Percentiles rank a stretch among this genome's conserved stretches.
phyloP scores from a whole-genome alignment of 2,329 filamentous ascomycete genomes.

The Aureobasidium sp. region DNA sequence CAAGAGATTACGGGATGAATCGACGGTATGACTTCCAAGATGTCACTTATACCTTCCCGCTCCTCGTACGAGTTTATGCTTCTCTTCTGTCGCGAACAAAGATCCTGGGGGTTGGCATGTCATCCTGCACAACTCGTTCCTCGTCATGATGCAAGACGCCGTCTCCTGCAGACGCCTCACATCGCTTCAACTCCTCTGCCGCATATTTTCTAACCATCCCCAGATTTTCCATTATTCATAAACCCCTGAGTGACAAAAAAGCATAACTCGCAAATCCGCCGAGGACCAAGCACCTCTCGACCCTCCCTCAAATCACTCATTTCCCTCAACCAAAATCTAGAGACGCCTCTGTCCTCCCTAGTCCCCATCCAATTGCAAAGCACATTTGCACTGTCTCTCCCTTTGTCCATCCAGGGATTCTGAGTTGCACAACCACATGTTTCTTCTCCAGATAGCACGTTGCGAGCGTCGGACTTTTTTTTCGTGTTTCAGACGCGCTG shows the following conservation, averaged over 20 bases:
- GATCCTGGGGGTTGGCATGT: background rate
- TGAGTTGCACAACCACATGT: background rate
- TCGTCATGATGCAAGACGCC: background rate
- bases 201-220: background rate
- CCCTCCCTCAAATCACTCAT: conserved; percentile 2
- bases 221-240: conserved; percentile 9
- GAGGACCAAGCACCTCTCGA: background rate
- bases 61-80: background rate
- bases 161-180: background rate
- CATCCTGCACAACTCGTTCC: background rate
- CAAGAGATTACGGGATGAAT: background rate
- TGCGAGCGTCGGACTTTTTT: background rate
- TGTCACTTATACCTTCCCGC: background rate
- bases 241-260: conserved; percentile 11
- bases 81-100: background rate
- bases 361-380: background rate
- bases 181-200: background rate
- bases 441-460: background rate
- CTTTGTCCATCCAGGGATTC: background rate
- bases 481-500: background rate
- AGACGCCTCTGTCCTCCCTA: conserved; percentile 9
- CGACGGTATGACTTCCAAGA: background rate
- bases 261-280: conserved; percentile 4
- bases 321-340: conserved; percentile 10
- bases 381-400: background rate